A percentile compares a stretch with the other conserved stretches of the same genome.
Evolutionary conservation across 768 basidiomycete genomes (phyloP).

Genomic region (Mycena leptocephala): DNA sequence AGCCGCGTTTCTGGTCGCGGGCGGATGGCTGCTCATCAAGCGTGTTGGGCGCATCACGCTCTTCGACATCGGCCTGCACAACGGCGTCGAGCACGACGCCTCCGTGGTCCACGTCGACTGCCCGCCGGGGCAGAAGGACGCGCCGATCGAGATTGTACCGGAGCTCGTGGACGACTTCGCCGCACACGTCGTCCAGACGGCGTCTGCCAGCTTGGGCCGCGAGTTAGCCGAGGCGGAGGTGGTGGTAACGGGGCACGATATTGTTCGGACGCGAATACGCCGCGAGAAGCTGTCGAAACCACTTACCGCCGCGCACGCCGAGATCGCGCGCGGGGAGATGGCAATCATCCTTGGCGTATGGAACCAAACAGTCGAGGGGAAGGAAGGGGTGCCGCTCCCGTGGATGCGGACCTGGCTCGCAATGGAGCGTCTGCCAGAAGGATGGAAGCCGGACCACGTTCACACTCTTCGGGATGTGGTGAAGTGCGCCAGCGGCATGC

Average conservation of each 20-base stretch:
- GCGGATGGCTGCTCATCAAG: constrained; percentile 61
- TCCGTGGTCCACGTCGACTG: constrained; percentile 71
- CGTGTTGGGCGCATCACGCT: constrained; percentile 56
- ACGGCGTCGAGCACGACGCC: constrained; percentile 72
- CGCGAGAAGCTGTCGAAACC: constrained; percentile 63
- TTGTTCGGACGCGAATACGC: constrained; percentile 67
- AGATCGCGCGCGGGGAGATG: constrained; percentile 81
- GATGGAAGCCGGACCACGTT: constrained; percentile 57
- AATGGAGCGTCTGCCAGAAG: constrained; percentile 67
- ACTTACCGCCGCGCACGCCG: constrained; percentile 65
- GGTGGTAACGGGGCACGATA: constrained; percentile 58
- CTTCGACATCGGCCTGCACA: constrained; percentile 64
- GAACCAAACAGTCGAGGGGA: constrained; percentile 54
- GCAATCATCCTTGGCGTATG: constrained; percentile 75
- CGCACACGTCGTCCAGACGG: constrained; percentile 43
- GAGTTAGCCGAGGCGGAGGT: constrained; percentile 48
- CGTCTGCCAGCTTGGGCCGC: constrained; percentile 33
- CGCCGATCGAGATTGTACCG: constrained; percentile 57
- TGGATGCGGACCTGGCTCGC: constrained; percentile 67
- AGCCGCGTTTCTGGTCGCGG: constrained; percentile 64
- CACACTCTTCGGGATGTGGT: constrained; percentile 56
- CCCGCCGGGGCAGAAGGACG: constrained; percentile 57
- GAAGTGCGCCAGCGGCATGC: constrained; percentile 50
- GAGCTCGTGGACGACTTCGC: constrained; percentile 58
- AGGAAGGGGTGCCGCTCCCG: constrained; percentile 61